phyloP scores from a whole-genome alignment of 2,329 filamentous ascomycete species.

The Pseudogymnoascus sp. region DNA sequence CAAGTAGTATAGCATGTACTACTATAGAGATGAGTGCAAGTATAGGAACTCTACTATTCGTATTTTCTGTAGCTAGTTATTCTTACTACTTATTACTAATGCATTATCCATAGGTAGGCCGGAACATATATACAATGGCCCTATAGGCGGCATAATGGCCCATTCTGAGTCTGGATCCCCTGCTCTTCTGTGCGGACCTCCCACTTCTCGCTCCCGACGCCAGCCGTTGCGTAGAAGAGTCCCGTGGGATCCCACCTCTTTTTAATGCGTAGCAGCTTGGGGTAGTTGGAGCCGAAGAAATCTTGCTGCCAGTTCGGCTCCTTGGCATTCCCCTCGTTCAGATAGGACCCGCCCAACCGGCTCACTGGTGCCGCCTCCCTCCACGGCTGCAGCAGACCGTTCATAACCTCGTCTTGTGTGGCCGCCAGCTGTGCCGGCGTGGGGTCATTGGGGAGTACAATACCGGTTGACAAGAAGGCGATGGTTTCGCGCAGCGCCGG shows the following conservation, averaged over 20 bases:
- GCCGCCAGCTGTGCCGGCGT: conserved; percentile 38
- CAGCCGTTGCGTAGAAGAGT: conserved; percentile 29
- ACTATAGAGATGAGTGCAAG: too few relatives aligned
- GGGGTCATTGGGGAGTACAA: conserved; percentile 18
- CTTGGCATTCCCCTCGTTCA: conserved; percentile 42
- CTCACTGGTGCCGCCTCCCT: conserved; percentile 16
- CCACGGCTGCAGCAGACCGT: conserved; percentile 14
- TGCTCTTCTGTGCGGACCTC: conserved; percentile 21
- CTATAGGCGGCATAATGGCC: too few relatives aligned
- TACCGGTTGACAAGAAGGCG: too few relatives aligned
- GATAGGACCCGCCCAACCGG: conserved; percentile 32
- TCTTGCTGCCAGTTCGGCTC: conserved; percentile 31
- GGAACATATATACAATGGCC: too few relatives aligned
- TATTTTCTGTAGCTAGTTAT: too few relatives aligned
- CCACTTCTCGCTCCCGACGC: conserved; percentile 18
- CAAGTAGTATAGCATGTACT: too few relatives aligned
- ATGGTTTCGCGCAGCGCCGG: conserved; percentile 19
- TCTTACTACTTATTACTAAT: too few relatives aligned
- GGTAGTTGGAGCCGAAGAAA: conserved; percentile 27
- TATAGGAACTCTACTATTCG: too few relatives aligned
- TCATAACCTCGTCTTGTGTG: conserved; percentile 29
- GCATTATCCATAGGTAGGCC: too few relatives aligned
- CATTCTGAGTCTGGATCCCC: too few relatives aligned
- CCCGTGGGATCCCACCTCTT: conserved; percentile 37
- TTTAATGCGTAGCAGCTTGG: conserved; percentile 36